Evolutionary conservation across 2,329 filamentous ascomycete species (phyloP).

Genomic region (Fusarium nygamai): DNA sequence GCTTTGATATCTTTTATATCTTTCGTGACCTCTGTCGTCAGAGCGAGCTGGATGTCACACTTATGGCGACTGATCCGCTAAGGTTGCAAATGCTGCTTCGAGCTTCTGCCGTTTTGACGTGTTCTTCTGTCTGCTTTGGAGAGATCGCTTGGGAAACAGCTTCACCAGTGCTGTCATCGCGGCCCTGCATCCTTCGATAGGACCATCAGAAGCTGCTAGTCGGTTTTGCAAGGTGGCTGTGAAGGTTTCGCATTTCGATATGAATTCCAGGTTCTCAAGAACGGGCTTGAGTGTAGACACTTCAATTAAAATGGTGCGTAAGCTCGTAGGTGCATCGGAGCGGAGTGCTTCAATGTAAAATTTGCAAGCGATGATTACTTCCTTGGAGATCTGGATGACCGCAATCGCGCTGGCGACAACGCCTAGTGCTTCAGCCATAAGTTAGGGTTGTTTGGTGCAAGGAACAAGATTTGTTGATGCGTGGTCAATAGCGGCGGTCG

Average conservation of each 20-base stretch:
- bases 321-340: not conserved
- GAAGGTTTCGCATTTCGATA: not conserved
- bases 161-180: not conserved
- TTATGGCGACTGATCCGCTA: not conserved
- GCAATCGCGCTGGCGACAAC: not conserved
- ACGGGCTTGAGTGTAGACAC: not conserved
- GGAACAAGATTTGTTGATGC: not conserved
- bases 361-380: not conserved
- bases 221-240: not conserved
- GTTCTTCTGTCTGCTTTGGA: fast-evolving
- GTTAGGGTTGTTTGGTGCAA: not conserved
- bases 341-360: not conserved
- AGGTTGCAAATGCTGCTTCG: not conserved
- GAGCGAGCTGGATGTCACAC: fast-evolving
- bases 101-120: not conserved
- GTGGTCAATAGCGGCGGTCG: not conserved
- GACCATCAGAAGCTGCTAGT: not conserved
- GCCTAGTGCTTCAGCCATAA: not conserved
- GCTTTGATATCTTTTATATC: not conserved
- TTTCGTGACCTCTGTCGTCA: not conserved
- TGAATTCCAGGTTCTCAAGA: not conserved
- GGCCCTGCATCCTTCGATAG: not conserved
- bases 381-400: not conserved
- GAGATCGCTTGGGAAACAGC: not conserved
- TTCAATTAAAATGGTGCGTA: not conserved